Evolutionary conservation across 1,284 basidiomycete species (phyloP).

Genomic region (Porogramme epimiltina): DNA sequence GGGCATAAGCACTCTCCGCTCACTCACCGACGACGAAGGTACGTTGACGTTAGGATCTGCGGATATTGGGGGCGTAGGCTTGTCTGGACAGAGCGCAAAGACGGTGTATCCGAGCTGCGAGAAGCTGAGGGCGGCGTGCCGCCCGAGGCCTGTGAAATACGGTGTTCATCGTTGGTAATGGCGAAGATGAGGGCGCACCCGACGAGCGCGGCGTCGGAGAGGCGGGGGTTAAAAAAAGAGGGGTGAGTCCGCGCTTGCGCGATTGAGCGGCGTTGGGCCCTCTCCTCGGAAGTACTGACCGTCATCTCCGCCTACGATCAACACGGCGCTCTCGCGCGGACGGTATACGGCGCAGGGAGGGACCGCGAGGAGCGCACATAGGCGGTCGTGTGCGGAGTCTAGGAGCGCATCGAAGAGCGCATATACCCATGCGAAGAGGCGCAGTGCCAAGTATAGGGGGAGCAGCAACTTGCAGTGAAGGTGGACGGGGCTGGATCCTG

Average conservation of each 20-base stretch:
- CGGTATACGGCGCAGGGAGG: slow-evolving; percentile 26
- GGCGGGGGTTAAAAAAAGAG: background rate
- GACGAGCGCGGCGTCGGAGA: background rate
- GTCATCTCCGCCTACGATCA: slow-evolving; percentile 32
- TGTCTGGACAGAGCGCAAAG: slow-evolving; percentile 32
- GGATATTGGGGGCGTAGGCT: slow-evolving; percentile 10
- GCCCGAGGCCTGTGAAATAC: slow-evolving; percentile 29
- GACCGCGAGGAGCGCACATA: slow-evolving; percentile 20
- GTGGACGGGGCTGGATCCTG: no score
- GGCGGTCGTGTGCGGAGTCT: slow-evolving; percentile 20
- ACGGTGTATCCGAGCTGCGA: slow-evolving; percentile 38
- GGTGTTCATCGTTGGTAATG: background rate
- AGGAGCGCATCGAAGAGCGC: slow-evolving; percentile 15
- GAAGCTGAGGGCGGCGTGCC: slow-evolving; percentile 31
- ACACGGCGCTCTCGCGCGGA: slow-evolving; percentile 30
- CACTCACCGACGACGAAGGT: slow-evolving; percentile 32
- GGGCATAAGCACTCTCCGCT: no score
- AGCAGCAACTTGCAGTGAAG: background rate
- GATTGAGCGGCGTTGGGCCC: background rate
- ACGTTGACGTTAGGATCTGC: slow-evolving; percentile 23
- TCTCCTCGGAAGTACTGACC: slow-evolving; percentile 24
- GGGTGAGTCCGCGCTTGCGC: background rate
- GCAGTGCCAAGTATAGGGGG: slow-evolving; percentile 12
- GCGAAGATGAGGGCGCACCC: slow-evolving; percentile 5
- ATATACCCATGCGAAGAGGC: slow-evolving; percentile 4